Evolutionary conservation across 148 eudicot genomes (phyloP), one percentile per base, ranked within the genome.

Genomic region (Camellia granthamiana): DNA sequence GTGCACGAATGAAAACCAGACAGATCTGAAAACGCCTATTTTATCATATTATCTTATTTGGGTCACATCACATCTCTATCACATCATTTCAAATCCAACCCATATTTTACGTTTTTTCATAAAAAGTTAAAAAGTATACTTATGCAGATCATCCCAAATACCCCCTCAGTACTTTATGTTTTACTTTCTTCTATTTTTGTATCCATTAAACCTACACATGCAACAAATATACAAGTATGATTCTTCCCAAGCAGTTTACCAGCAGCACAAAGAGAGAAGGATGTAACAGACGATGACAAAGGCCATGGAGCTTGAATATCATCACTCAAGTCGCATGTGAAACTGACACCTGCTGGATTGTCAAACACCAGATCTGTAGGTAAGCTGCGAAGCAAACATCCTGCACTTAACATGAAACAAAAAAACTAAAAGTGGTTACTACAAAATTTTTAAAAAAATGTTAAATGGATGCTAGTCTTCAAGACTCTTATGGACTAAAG

Each of bases 291-390:
- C 72, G 99, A 87, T 68, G 95, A 92, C 9, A 90, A 88, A 73
- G 99, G 99, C 99, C 99, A 96, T 41, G 99, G 98, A 81, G 99
- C 99, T 79, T 83, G 94, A 82, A 94, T 93, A 82, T 94, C 86
- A 85, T 96, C 98, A 83, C 85, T 91, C 84, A 96, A 91, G 86
- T 96, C 99, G 84, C 99, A 96, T 4, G 91, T 91, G 81, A 96
- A 88, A 84, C 94, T 91, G 81, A 91, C 90, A 42, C 99, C 99
- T 54, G 95, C 81, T 81, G 87, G 62, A 84, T 94, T 94, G 86
- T 96, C 98, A 76, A 77, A 92, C 42, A 87, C 90, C 72, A 94
- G 81, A 86, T 96, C 99, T 77, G 89, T 90, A 63, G 99, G 98
- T 80, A 84, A 87, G 88, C 99, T 96, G 77, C 91, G 87, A 55